phyloP scores from a whole-genome alignment of 2,329 filamentous ascomycete genomes.

The Apiospora kogelbergensis region DNA sequence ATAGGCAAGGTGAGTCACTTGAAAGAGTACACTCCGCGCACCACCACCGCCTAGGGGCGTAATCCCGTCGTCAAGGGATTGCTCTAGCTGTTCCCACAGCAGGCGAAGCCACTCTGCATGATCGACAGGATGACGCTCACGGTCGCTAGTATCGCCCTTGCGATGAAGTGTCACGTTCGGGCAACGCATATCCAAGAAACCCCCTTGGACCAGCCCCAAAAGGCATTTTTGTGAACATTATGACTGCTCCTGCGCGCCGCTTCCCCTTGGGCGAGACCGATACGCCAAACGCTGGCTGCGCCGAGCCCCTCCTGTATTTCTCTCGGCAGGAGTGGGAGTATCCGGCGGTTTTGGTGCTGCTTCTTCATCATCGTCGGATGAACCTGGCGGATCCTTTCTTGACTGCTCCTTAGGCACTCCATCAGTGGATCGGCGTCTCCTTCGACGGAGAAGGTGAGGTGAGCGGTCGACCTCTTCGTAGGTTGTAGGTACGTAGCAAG shows the following conservation, averaged over 20 bases:
- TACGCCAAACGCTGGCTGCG: slow-evolving; percentile 16
- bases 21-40: not conserved
- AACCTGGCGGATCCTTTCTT: not conserved
- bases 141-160: not conserved
- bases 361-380: slow-evolving; percentile 16
- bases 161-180: not conserved
- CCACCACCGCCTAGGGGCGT: not conserved
- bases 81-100: not conserved
- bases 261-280: not conserved
- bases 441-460: not conserved
- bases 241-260: slow-evolving; percentile 11
- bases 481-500: slow-evolving; percentile 17
- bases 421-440: not conserved
- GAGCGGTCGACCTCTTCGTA: too few relatives aligned
- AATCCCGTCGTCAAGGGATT: not conserved
- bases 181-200: not conserved
- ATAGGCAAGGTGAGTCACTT: not conserved
- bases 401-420: not conserved
- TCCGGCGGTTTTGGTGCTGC: slow-evolving; percentile 14
- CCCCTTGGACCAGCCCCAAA: not conserved
- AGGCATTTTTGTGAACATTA: not conserved
- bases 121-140: not conserved
- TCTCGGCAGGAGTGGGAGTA: slow-evolving; percentile 15
- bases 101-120: not conserved
- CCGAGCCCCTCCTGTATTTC: slow-evolving; percentile 15